Evolutionary conservation across 2,329 filamentous ascomycete species (phyloP).

Genomic region (Tolypocladium endophyticum): DNA sequence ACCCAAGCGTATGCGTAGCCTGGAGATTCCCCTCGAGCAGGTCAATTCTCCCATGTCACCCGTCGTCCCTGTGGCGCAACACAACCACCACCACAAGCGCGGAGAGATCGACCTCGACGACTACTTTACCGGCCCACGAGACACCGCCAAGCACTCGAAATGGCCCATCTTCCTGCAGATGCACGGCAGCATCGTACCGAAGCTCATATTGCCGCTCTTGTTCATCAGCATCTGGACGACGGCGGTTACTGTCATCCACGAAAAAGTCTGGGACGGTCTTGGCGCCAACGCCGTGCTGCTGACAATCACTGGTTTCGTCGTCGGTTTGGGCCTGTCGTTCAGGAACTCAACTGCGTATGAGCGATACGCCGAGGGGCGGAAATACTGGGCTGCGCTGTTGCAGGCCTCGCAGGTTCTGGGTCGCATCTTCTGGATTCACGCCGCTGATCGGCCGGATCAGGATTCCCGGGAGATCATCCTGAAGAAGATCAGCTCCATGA

Average conservation of each 20-base stretch:
- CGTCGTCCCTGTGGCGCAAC: not conserved
- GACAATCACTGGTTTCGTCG: constrained; percentile 72
- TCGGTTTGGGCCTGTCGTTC: constrained; percentile 69
- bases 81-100: constrained; percentile 15
- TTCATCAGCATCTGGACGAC: constrained; percentile 57
- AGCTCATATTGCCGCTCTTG: constrained; percentile 59
- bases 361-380: constrained; percentile 54
- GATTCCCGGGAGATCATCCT: constrained; percentile 56
- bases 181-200: constrained; percentile 64
- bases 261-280: constrained; percentile 25
- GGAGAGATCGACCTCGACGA: constrained; percentile 42
- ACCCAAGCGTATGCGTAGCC: not conserved
- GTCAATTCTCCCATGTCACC: not conserved
- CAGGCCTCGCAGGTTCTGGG: constrained; percentile 57
- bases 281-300: constrained; percentile 39
- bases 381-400: constrained; percentile 50
- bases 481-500: constrained; percentile 63
- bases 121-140: constrained; percentile 56
- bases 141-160: constrained; percentile 65
- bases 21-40: not conserved
- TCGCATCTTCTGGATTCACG: constrained; percentile 76
- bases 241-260: constrained; percentile 46
- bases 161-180: constrained; percentile 66
- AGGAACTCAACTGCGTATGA: constrained; percentile 70
- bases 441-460: constrained; percentile 40